phyloP scores from a whole-genome alignment of 2,329 filamentous ascomycete genomes.

The Podosphaera leucotricha region DNA sequence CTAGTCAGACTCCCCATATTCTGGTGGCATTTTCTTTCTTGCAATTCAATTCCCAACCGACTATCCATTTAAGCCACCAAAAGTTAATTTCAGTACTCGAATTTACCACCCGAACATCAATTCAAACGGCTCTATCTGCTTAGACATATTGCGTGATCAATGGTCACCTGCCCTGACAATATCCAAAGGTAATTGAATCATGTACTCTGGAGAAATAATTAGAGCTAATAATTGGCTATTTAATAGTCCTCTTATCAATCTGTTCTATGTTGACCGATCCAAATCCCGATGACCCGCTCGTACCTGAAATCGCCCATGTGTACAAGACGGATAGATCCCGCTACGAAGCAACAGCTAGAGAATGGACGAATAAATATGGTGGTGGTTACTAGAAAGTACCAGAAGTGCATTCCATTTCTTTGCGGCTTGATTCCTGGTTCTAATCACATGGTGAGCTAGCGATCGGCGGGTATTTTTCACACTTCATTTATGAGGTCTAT shows the following conservation, averaged over 20 bases:
- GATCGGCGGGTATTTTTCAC: conserved; percentile 11
- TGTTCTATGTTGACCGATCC: conserved; percentile 99
- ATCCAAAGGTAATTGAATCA: conserved; percentile 54
- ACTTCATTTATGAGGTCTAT: conserved; percentile 6
- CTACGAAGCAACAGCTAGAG: conserved; percentile 88
- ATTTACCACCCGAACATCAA: conserved; percentile 99
- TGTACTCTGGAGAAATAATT: not conserved
- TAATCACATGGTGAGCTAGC: not conserved
- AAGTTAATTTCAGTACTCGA: conserved; percentile 99
- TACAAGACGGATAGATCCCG: conserved; percentile 96
- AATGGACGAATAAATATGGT: conserved; percentile 99
- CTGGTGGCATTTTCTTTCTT: conserved; percentile 96
- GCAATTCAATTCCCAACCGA: conserved; percentile 98
- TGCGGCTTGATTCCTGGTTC: not conserved
- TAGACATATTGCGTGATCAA: conserved; percentile 96
- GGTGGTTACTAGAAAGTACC: conserved; percentile 40
- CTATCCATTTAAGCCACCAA: conserved; percentile 99
- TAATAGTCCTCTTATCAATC: conserved; percentile 77
- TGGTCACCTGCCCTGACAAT: conserved; percentile 98
- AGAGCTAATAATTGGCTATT: not conserved
- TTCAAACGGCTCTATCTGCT: conserved; percentile 96
- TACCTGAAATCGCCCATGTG: conserved; percentile 96
- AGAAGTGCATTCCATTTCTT: not conserved
- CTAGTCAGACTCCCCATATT: conserved; percentile 88
- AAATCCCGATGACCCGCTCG: conserved; percentile 95